Percentiles rank a stretch among this genome's conserved stretches.
Conservation (phyloP, 345 rosid species). For the Linum lewisii region DNA sequence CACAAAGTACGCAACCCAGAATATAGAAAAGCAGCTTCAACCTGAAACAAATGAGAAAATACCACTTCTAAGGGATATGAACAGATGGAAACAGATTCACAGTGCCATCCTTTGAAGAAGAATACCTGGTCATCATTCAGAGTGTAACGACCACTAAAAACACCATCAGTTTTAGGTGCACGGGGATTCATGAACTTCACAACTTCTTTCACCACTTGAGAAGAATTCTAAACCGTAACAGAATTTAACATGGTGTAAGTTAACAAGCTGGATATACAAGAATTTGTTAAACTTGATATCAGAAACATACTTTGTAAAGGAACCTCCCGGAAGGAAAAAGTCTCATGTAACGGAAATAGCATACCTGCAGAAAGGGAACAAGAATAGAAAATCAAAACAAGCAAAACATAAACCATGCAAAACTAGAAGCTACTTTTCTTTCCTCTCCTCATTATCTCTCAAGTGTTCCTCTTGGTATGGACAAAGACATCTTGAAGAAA, state of each 20-base stretch:
- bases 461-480: too few species aligned
- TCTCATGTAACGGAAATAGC: conserved; percentile 83
- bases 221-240: conserved; percentile 50
- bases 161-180: conserved; percentile 57
- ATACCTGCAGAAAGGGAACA: conserved; percentile 44
- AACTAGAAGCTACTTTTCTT: too few species aligned
- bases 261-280: background rate
- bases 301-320: conserved; percentile 67
- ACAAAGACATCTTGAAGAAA: too few species aligned
- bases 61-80: too few species aligned
- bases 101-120: background rate
- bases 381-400: conserved; percentile 1
- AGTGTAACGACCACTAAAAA: conserved; percentile 66
- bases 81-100: background rate
- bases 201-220: conserved; percentile 78
- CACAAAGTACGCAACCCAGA: conserved; percentile 69
- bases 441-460: too few species aligned
- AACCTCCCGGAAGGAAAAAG: conserved; percentile 86
- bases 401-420: background rate
- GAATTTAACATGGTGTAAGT: background rate
- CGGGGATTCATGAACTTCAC: conserved; percentile 74
- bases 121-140: conserved; percentile 71
- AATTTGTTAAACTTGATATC: background rate
- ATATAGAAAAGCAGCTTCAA: conserved; percentile 81
- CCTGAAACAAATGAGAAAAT: conserved; percentile 30